phyloP scores from a whole-genome alignment of 2,329 filamentous ascomycete genomes.

The Penicillium capsulatum region DNA sequence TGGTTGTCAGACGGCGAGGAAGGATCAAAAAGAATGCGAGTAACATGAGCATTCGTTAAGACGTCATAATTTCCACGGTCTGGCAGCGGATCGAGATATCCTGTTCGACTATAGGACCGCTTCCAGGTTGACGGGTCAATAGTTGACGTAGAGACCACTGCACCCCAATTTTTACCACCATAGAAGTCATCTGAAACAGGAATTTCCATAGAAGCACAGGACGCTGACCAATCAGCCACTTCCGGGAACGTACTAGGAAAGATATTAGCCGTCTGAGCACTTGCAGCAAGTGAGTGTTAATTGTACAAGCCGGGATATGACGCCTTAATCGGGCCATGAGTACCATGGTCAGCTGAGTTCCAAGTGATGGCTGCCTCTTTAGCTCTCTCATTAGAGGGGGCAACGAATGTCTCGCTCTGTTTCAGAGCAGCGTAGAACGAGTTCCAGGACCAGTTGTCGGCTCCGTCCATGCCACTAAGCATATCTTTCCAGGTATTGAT shows the following conservation, averaged over 20 bases:
- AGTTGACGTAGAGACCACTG: constrained; percentile 32
- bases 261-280: constrained; percentile 14
- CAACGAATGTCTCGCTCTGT: constrained; percentile 26
- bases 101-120: constrained; percentile 34
- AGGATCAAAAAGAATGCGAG: constrained; percentile 29
- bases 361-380: constrained; percentile 24
- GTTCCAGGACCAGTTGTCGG: constrained; percentile 35
- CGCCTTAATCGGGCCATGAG: constrained; percentile 23
- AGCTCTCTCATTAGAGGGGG: constrained; percentile 17
- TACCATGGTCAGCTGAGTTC: constrained; percentile 22
- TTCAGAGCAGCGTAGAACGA: constrained; percentile 34
- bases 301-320: constrained; percentile 29
- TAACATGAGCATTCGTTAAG: constrained; percentile 30
- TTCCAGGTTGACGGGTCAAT: constrained; percentile 37
- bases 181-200: constrained; percentile 28
- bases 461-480: constrained; percentile 33
- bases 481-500: constrained; percentile 33
- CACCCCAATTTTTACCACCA: constrained; percentile 29
- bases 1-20: constrained; percentile 24
- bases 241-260: constrained; percentile 28
- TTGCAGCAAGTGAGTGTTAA: neutral
- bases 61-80: constrained; percentile 34
- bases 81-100: constrained; percentile 34
- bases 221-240: constrained; percentile 24
- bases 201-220: constrained; percentile 25